phyloP scores from a whole-genome alignment of 2,329 filamentous ascomycete species.

The Colletotrichum coccodes region DNA sequence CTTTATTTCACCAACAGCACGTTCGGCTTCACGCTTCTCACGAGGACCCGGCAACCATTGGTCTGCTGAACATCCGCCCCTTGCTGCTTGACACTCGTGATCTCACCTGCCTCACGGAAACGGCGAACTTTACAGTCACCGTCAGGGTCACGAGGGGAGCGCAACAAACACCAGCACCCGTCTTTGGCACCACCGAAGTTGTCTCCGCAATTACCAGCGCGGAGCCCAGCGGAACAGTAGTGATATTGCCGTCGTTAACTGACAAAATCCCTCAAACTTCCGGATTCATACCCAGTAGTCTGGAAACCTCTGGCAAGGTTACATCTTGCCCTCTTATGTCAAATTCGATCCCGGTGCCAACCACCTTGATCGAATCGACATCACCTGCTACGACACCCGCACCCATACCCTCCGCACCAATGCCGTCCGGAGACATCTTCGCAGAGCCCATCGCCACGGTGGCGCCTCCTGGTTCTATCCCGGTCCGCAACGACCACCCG shows the following conservation, averaged over 20 bases:
- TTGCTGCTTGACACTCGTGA: conserved; percentile 23
- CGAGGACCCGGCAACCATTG: conserved; percentile 30
- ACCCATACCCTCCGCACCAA: conserved; percentile 29
- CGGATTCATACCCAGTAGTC: conserved; percentile 40
- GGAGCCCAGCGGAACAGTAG: conserved; percentile 39
- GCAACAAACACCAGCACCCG: conserved; percentile 11
- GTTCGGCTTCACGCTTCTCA: conserved; percentile 23
- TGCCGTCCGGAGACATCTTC: conserved; percentile 62
- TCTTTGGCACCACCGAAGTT: conserved; percentile 29
- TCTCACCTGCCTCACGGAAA: conserved; percentile 25
- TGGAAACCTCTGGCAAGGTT: conserved; percentile 34
- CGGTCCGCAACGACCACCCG: conserved; percentile 64
- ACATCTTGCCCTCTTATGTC: conserved; percentile 40
- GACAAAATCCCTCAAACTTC: conserved; percentile 43
- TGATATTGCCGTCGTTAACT: conserved; percentile 42
- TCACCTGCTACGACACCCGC: not conserved
- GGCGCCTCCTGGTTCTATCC: conserved; percentile 60
- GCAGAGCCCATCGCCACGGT: conserved; percentile 62
- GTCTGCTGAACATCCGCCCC: conserved; percentile 8
- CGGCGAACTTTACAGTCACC: conserved; percentile 24
- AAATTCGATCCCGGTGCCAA: conserved; percentile 48
- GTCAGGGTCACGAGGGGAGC: conserved; percentile 16
- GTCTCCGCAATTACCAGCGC: conserved; percentile 39
- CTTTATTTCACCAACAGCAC: conserved; percentile 29
- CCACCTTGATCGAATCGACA: conserved; percentile 41